phyloP scores from a whole-genome alignment of 495 filamentous ascomycete species.

The Daldinia concentrica region DNA sequence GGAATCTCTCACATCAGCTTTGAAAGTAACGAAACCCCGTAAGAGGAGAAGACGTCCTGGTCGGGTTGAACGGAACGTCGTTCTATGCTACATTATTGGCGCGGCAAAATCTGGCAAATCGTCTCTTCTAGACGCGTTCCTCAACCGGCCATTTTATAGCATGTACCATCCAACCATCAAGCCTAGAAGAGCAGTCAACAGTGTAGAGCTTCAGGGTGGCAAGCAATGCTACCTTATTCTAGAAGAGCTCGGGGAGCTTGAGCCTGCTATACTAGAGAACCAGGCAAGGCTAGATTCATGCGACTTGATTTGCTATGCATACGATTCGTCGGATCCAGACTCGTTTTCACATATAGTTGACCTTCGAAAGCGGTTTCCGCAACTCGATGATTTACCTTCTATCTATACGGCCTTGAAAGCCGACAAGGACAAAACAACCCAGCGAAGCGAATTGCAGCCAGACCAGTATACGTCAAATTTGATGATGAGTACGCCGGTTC shows the following conservation, averaged over 20 bases:
- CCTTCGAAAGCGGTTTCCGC: constrained; percentile 77
- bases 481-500: constrained; percentile 85
- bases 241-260: constrained; percentile 93
- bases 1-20: constrained; percentile 77
- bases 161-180: constrained; percentile 96
- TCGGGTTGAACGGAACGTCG: constrained; percentile 92
- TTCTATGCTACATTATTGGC: constrained; percentile 93
- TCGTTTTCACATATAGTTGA: constrained; percentile 91
- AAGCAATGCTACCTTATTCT: constrained; percentile 98
- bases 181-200: constrained; percentile 91
- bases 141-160: constrained; percentile 83
- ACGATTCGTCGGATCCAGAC: constrained; percentile 95
- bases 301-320: constrained; percentile 93
- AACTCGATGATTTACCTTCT: constrained; percentile 85
- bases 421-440: constrained; percentile 91
- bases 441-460: constrained; percentile 88
- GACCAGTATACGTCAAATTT: constrained; percentile 86
- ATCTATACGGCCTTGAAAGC: constrained; percentile 94
- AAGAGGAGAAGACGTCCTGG: constrained; percentile 82
- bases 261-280: constrained; percentile 93
- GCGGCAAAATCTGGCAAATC: constrained; percentile 86
- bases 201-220: constrained; percentile 92
- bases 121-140: constrained; percentile 86
- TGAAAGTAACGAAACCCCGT: constrained; percentile 91
- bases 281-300: constrained; percentile 89